Percentiles rank a stretch among this genome's conserved stretches.
These are phyloP conservation scores for Caryopteris hybrid DNA, from an alignment of 305 asterid species.

Conservation along the genomic window DNA sequence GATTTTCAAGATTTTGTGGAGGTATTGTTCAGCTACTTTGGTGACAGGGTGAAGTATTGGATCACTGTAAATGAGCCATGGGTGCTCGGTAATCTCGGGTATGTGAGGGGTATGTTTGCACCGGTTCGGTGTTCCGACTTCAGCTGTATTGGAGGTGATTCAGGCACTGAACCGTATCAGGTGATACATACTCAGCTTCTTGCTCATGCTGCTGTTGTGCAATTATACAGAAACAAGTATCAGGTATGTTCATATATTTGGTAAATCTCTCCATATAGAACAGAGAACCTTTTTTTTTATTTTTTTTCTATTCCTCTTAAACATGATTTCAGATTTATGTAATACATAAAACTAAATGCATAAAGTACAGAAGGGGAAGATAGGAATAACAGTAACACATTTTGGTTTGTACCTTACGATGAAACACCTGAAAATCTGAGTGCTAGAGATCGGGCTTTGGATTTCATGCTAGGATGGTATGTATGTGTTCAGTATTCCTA, in stretches of 20 bases:
- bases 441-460: conserved; percentile 40
- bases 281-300: no score
- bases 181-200: conserved; percentile 41
- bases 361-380: conserved; percentile 37
- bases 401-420: conserved; percentile 36
- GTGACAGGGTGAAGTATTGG: conserved; percentile 50
- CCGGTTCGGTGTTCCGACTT: conserved; percentile 40
- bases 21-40: conserved; percentile 30
- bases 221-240: conserved; percentile 30
- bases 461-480: conserved; percentile 30
- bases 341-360: conserved; percentile 5
- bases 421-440: neutral
- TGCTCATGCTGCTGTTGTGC: conserved; percentile 42
- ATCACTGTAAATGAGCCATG: conserved; percentile 46
- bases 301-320: no score
- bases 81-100: conserved; percentile 25
- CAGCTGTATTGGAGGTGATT: conserved; percentile 31
- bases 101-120: conserved; percentile 28
- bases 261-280: no score
- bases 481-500: neutral
- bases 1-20: conserved; percentile 39
- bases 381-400: conserved; percentile 29
- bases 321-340: no score
- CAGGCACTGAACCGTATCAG: conserved; percentile 37
- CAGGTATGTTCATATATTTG: conserved; percentile 28